Evolutionary conservation across 805 yeast species (phyloP).

Genomic region (Saturnispora sanitii): DNA sequence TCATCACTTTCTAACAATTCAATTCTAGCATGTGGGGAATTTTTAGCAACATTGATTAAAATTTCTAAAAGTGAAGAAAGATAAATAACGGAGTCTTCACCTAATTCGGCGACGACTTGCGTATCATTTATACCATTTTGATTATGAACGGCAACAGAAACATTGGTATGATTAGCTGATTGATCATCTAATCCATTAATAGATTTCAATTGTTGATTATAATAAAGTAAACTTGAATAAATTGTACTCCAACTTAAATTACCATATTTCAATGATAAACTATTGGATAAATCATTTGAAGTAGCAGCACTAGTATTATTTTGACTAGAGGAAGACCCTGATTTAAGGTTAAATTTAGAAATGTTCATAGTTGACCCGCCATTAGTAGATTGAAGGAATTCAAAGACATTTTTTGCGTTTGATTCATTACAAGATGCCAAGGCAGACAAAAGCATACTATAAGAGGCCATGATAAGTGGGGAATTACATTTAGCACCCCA

Average conservation of each 20-base stretch:
- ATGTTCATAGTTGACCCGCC: too few species aligned
- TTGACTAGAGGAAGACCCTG: too few species aligned
- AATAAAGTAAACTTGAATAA: slow-evolving; percentile 27
- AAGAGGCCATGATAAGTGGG: slow-evolving; percentile 73
- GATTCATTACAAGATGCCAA: slow-evolving; percentile 53
- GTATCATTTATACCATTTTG: too few species aligned
- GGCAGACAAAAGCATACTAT: slow-evolving; percentile 69
- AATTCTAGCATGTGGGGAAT: slow-evolving; percentile 28
- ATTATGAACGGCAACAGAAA: too few species aligned
- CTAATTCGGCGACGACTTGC: slow-evolving; percentile 44
- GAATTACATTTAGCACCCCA: slow-evolving; percentile 83
- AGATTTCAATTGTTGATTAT: slow-evolving; percentile 22
- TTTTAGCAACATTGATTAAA: slow-evolving; percentile 41
- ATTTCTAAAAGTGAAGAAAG: slow-evolving; percentile 66
- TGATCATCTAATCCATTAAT: slow-evolving; percentile 1
- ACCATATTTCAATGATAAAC: slow-evolving; percentile 21
- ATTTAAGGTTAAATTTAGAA: too few species aligned
- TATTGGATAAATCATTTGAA: too few species aligned
- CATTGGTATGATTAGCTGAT: not conserved
- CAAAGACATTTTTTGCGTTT: slow-evolving; percentile 42
- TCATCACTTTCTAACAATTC: slow-evolving; percentile 28
- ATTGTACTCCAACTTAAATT: slow-evolving; percentile 30
- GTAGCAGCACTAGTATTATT: too few species aligned
- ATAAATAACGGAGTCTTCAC: slow-evolving; percentile 71
- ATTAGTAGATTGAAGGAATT: slow-evolving; percentile 33